These are phyloP conservation scores for Rhizoctonia solani DNA, from an alignment of 1,284 basidiomycete species.

Conservation along the genomic window DNA sequence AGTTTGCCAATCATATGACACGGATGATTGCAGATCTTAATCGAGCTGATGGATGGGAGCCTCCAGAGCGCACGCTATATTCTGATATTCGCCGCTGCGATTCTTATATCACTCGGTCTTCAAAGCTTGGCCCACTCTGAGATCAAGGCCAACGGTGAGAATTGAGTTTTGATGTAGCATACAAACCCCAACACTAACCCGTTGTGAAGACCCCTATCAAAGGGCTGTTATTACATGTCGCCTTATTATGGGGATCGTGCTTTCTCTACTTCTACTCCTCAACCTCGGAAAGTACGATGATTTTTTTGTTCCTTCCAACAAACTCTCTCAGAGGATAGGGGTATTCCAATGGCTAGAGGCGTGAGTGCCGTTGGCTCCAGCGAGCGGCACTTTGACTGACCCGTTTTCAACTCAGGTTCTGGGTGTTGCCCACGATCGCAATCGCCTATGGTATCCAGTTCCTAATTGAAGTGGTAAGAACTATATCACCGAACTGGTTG, in stretches of 20 bases:
- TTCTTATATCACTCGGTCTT: background rate
- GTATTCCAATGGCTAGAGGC: conserved; percentile 11
- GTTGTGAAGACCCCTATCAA: conserved; percentile 14
- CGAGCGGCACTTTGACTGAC: no score
- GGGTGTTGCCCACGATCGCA: conserved; percentile 18
- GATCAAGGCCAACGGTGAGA: background rate
- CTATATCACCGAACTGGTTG: no score
- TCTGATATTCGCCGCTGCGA: background rate
- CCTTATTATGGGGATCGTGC: conserved; percentile 2
- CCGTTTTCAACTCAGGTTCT: no score
- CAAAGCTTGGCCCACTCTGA: conserved; percentile 1
- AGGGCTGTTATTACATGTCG: conserved; percentile 18
- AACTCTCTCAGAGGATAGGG: background rate
- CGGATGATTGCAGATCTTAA: conserved; percentile 1
- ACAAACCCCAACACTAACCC: background rate
- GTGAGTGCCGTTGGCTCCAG: background rate
- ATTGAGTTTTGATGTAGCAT: background rate
- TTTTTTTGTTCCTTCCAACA: background rate
- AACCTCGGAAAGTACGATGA: conserved; percentile 13
- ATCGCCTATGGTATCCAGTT: conserved; percentile 5
- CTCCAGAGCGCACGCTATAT: conserved; percentile 19
- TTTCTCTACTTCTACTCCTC: background rate
- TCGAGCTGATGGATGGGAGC: conserved; percentile 2
- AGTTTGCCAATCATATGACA: no score
- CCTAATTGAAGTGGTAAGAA: background rate